phyloP scores from a whole-genome alignment of 352 stramenopile species.

The Pythium myriotylum region DNA sequence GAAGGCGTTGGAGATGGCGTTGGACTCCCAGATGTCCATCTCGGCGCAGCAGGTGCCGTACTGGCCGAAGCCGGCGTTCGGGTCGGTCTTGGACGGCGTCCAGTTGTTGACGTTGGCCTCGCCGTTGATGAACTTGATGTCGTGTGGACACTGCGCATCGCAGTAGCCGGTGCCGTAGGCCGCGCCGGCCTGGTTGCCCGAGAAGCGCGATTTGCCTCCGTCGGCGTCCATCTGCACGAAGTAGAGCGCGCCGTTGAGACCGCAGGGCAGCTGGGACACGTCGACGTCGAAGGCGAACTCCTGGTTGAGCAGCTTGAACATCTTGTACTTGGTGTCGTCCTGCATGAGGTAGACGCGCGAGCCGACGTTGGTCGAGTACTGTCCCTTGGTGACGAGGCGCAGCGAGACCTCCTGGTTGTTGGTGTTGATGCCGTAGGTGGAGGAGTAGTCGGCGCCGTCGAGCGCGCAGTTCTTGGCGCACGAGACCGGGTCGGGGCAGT shows the following conservation, averaged over 20 bases:
- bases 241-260: conserved; percentile 75
- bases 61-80: conserved; percentile 50
- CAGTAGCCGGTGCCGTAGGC: conserved; percentile 75
- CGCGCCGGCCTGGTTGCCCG: conserved; percentile 57
- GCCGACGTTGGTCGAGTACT: conserved; percentile 62
- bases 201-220: conserved; percentile 46
- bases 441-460: conserved; percentile 64
- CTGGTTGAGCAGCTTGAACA: conserved; percentile 72
- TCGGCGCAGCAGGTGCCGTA: conserved; percentile 73
- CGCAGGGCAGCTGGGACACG: conserved; percentile 65
- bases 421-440: conserved; percentile 66
- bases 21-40: conserved; percentile 43
- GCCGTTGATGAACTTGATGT: conserved; percentile 83
- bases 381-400: conserved; percentile 55
- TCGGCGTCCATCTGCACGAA: conserved; percentile 76
- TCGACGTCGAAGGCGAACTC: conserved; percentile 75
- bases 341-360: conserved; percentile 68
- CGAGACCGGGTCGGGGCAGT: conserved; percentile 49
- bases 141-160: conserved; percentile 67
- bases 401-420: conserved; percentile 48
- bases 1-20: conserved; percentile 26
- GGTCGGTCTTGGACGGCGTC: conserved; percentile 28
- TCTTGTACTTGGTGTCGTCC: conserved; percentile 48
- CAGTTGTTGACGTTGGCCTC: conserved; percentile 71
- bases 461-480: conserved; percentile 64